A percentile compares a stretch with the other conserved stretches of the same genome.
Conservation (phyloP, 371 early-diverging fungal species). For the Mucor velutinosus region DNA sequence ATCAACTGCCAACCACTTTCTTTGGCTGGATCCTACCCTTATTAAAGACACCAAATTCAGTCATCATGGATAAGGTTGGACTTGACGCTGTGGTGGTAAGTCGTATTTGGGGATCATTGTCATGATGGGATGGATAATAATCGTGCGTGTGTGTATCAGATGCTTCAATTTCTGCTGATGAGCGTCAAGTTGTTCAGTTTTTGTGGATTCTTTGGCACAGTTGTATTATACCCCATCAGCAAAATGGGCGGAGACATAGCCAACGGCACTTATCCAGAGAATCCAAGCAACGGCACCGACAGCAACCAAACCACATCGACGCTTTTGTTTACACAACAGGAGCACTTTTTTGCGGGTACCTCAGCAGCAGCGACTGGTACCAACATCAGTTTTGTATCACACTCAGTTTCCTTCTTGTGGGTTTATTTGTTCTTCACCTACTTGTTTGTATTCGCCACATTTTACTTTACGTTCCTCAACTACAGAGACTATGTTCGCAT, state of each 20-base stretch:
- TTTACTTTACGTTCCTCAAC: slow-evolving; percentile 62
- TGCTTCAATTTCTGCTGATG: slow-evolving; percentile 57
- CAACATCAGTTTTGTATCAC: slow-evolving; percentile 8
- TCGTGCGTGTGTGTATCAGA: slow-evolving; percentile 19
- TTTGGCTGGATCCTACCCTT: slow-evolving; percentile 69
- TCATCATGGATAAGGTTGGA: slow-evolving; percentile 64
- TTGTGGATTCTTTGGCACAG: slow-evolving; percentile 53
- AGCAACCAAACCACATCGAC: not conserved
- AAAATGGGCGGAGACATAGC: slow-evolving; percentile 49
- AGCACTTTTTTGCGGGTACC: slow-evolving; percentile 8
- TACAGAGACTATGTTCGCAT: slow-evolving; percentile 61
- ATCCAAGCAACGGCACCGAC: slow-evolving; percentile 18
- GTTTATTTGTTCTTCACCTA: slow-evolving; percentile 66
- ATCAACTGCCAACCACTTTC: slow-evolving; percentile 50
- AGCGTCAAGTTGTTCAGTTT: slow-evolving; percentile 52
- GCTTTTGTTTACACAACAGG: not conserved
- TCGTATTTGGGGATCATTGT: not conserved
- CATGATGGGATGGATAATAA: not conserved
- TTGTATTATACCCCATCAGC: slow-evolving; percentile 49
- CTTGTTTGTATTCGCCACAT: slow-evolving; percentile 61
- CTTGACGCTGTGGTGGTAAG: slow-evolving; percentile 68
- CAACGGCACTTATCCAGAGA: slow-evolving; percentile 29
- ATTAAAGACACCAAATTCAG: slow-evolving; percentile 54
- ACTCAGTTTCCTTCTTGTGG: slow-evolving; percentile 47
- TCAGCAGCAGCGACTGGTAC: not conserved